Evolutionary conservation across 2,329 filamentous ascomycete genomes (phyloP).

Genomic region (Pleomassaria siparia): DNA sequence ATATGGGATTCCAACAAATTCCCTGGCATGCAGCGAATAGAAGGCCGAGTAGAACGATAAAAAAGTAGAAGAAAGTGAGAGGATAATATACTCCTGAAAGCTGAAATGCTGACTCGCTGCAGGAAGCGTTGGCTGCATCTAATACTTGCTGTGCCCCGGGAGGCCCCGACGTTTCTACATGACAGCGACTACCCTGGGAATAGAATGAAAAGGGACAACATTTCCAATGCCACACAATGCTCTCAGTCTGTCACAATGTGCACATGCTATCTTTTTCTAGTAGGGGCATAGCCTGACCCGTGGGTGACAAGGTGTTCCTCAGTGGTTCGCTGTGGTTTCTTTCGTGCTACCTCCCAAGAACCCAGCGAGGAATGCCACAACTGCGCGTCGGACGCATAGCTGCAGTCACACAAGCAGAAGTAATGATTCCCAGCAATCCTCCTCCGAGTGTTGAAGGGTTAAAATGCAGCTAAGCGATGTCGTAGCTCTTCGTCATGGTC

Average conservation of each 20-base stretch:
- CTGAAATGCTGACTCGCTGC: constrained; percentile 21
- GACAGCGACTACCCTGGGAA: background rate
- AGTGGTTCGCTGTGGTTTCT: constrained; percentile 13
- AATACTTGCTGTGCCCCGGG: background rate
- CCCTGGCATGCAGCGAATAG: constrained; percentile 29
- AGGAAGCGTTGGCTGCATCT: background rate
- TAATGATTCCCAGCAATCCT: constrained; percentile 1
- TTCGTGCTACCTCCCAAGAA: constrained; percentile 4
- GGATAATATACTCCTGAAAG: constrained; percentile 16
- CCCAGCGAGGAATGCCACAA: background rate
- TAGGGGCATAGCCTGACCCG: constrained; percentile 1
- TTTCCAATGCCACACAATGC: background rate
- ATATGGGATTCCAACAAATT: constrained; percentile 28
- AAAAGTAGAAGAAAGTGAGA: constrained; percentile 23
- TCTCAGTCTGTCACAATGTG: background rate
- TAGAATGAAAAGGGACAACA: background rate
- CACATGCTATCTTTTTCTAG: background rate
- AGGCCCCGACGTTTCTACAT: background rate
- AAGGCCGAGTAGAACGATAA: too few species aligned
- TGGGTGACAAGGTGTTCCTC: constrained; percentile 10
- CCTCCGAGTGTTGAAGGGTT: constrained; percentile 6
- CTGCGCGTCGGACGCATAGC: constrained; percentile 1
- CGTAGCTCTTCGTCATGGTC: constrained; percentile 30
- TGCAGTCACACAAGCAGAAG: constrained; percentile 1
- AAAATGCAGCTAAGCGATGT: constrained; percentile 30